A percentile compares a stretch with the other conserved stretches of the same genome.
Conservation (phyloP, 306 rosid genomes). For the Begonia masoniana region DNA sequence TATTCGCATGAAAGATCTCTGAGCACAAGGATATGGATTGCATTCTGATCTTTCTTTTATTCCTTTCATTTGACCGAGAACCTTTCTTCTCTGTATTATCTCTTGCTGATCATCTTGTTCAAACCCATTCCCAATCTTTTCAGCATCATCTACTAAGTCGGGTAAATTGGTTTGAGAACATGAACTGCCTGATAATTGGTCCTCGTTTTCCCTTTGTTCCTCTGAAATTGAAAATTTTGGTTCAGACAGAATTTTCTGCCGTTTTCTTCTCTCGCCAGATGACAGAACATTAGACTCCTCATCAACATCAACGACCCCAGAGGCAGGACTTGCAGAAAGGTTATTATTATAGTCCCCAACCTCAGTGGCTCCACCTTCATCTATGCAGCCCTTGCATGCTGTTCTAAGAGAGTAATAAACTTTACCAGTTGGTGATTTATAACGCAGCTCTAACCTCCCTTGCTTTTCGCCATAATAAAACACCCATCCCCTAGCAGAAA, state of each 20-base stretch:
- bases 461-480: conserved; percentile 22
- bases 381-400: conserved; percentile 35
- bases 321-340: neutral
- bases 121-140: neutral
- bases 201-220: too few species aligned
- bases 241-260: too few species aligned
- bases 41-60: neutral
- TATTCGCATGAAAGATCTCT: neutral
- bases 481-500: conserved; percentile 37
- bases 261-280: too few species aligned
- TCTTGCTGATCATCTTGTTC: neutral
- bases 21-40: neutral
- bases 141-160: neutral
- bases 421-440: conserved; percentile 34
- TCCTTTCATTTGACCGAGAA: neutral
- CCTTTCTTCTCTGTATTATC: conserved; percentile 3
- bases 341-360: neutral
- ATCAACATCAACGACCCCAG: neutral
- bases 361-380: conserved; percentile 7
- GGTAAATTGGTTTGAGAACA: too few species aligned
- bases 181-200: too few species aligned
- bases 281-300: too few species aligned
- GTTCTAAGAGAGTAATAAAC: conserved; percentile 26
- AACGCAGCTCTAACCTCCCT: conserved; percentile 33
- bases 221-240: too few species aligned